Base-by-base conservation (phyloP, 495 filamentous ascomycete genomes). In the Aspergillus sparsus region DNA sequence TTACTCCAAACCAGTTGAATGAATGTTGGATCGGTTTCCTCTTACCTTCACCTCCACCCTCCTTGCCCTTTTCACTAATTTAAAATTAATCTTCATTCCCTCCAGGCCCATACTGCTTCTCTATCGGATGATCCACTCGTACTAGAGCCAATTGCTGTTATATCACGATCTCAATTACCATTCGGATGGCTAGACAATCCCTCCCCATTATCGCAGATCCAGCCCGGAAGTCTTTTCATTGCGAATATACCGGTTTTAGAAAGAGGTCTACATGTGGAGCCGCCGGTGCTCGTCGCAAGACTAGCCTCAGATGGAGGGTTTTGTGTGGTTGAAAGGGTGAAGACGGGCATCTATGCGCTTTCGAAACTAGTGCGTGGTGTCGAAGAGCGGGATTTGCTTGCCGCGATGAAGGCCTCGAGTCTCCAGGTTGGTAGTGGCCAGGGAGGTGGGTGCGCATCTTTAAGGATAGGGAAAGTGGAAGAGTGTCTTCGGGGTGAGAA, bases 301-400 rank as follows among this genome's bases (percentile, higher is more conserved):
- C 76, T 85, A 21, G 80, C 86, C 39, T 74, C 72, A 8, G 83
- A 83, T 66, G 81, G 79, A 21, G 79, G 77, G 7, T 62, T 89
- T 6, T 93, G 87, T 69, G 87, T 85, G 12, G 70, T 96, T 35
- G 92, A 97, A 72, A 74, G 83, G n/a, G 87, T 89, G 32, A 80
- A 80, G 50, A 66, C 71, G 47, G 83, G 84, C 0, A 76, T 91
- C 10, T 95, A 90, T 70, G 83, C 85, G 12, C 64, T 94, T 8
- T 92, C 85, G 64, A 87, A 85, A 62, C 75, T 97, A 51, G 87
- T 81, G 0, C 67, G 75, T 3, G 88, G 85, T 84, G 83, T 92
- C 52, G 68, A 71, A 50, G 75, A 75, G 63, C 72, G 69, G 16
- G 69, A 76, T 61, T 41, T 74, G 12, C 57, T 62, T 12, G 72